A percentile compares a stretch with the other conserved stretches of the same genome.
Conservation (phyloP, 495 filamentous ascomycete species). For the Paragyromitra xinjiangensis region DNA sequence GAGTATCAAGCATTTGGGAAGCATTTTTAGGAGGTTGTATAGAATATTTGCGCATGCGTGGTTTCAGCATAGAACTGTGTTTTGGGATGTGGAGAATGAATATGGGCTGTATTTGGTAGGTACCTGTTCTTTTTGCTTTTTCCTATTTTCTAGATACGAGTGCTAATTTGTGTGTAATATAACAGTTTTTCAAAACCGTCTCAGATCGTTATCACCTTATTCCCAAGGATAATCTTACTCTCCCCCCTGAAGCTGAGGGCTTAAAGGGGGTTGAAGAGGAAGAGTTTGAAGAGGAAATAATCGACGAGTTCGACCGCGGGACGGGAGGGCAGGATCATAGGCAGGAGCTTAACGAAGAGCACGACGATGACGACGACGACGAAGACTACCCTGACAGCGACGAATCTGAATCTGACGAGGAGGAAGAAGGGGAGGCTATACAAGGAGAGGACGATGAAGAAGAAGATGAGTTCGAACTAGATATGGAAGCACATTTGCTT, state of each 20-base stretch:
- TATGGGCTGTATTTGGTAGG: conserved; percentile 79
- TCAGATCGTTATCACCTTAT: conserved; percentile 90
- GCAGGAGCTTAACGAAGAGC: conserved; percentile 52
- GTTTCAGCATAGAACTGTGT: conserved; percentile 96
- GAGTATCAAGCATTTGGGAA: conserved; percentile 83
- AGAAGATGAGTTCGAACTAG: conserved; percentile 53
- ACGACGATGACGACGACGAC: conserved; percentile 48
- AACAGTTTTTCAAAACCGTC: conserved; percentile 87
- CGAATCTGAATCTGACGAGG: conserved; percentile 55
- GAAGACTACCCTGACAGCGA: conserved; percentile 52
- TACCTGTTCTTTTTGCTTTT: conserved; percentile 1
- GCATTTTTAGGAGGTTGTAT: conserved; percentile 92
- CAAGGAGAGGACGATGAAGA: conserved; percentile 54
- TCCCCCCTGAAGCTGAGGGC: conserved; percentile 92
- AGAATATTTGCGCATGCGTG: conserved; percentile 98
- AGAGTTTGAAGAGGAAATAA: conserved; percentile 50
- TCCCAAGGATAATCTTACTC: conserved; percentile 91
- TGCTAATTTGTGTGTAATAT: conserved; percentile 14
- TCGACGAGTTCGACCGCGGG: conserved; percentile 55
- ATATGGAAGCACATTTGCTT: conserved; percentile 53
- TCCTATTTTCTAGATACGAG: not conserved
- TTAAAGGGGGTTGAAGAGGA: conserved; percentile 61
- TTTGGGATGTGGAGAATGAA: conserved; percentile 91
- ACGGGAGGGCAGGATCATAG: conserved; percentile 34
- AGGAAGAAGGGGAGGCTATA: conserved; percentile 48